Evolutionary conservation across 768 basidiomycete genomes (phyloP).

Genomic region (Cytidiella melzeri): DNA sequence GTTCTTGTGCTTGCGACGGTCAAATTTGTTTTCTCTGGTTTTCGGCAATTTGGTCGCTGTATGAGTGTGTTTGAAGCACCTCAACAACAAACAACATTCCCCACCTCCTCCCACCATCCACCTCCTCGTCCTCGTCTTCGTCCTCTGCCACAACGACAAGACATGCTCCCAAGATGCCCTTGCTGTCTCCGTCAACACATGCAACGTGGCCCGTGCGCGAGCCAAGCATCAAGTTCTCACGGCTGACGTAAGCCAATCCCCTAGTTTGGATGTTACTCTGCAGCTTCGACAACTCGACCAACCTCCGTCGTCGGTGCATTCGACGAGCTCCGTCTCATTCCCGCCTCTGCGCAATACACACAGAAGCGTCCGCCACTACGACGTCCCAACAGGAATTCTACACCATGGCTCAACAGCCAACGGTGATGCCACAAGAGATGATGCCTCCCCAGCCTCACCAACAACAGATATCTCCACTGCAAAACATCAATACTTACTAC

Average conservation of each 20-base stretch:
- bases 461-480: constrained; percentile 27
- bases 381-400: constrained; percentile 3
- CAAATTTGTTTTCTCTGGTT: constrained; percentile 70
- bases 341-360: neutral
- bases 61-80: constrained; percentile 54
- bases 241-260: constrained; percentile 23
- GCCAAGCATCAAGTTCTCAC: constrained; percentile 18
- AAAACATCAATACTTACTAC: constrained; percentile 50
- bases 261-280: constrained; percentile 6
- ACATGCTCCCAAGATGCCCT: too few relatives aligned
- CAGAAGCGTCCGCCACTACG: neutral
- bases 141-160: constrained; percentile 10
- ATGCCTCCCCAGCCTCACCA: constrained; percentile 33
- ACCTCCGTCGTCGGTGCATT: constrained; percentile 21
- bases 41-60: constrained; percentile 68
- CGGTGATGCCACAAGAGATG: constrained; percentile 61
- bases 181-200: constrained; percentile 1
- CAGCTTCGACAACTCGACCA: constrained; percentile 11
- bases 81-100: constrained; percentile 40
- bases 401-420: constrained; percentile 33
- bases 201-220: constrained; percentile 21
- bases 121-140: constrained; percentile 20
- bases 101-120: constrained; percentile 13
- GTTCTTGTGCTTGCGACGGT: constrained; percentile 28
- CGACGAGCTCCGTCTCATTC: constrained; percentile 8